Evolutionary conservation across 306 rosid species (phyloP).

Genomic region (Pyrus bretschneideri): DNA sequence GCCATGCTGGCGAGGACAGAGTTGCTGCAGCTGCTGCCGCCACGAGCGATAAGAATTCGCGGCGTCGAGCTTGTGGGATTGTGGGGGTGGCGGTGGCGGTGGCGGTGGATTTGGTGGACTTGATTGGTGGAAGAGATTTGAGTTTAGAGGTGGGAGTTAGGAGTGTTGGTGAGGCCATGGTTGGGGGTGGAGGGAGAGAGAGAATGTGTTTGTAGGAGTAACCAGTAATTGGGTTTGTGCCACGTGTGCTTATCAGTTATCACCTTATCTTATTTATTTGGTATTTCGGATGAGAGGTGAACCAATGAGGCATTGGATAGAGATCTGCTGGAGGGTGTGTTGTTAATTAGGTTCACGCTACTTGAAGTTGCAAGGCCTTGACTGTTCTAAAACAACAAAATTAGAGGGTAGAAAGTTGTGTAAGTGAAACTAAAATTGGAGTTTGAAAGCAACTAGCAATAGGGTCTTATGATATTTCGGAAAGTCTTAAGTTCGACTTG

Average conservation of each 20-base stretch:
- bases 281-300: conserved; percentile 47
- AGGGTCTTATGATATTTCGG: neutral
- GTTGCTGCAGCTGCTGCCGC: conserved; percentile 30
- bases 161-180: conserved; percentile 79
- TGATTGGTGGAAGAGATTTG: conserved; percentile 46
- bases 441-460: neutral
- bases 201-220: conserved; percentile 14
- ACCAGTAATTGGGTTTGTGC: conserved; percentile 37
- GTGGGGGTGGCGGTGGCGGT: neutral
- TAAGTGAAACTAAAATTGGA: neutral
- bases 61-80: conserved; percentile 36
- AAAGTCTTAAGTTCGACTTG: neutral
- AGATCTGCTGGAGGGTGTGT: conserved; percentile 23
- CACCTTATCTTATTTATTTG: conserved; percentile 60
- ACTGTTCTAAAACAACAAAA: neutral
- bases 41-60: conserved; percentile 51
- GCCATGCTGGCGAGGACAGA: conserved; percentile 26
- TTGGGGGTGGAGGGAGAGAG: conserved; percentile 4
- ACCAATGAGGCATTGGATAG: conserved; percentile 39
- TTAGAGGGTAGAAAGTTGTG: neutral
- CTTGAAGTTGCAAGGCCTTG: neutral
- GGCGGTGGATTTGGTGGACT: conserved; percentile 30
- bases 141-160: conserved; percentile 80
- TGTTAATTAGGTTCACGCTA: neutral
- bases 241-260: conserved; percentile 97